Evolutionary conservation across 305 asterid genomes (phyloP).

Genomic region (Rubia tinctorum): DNA sequence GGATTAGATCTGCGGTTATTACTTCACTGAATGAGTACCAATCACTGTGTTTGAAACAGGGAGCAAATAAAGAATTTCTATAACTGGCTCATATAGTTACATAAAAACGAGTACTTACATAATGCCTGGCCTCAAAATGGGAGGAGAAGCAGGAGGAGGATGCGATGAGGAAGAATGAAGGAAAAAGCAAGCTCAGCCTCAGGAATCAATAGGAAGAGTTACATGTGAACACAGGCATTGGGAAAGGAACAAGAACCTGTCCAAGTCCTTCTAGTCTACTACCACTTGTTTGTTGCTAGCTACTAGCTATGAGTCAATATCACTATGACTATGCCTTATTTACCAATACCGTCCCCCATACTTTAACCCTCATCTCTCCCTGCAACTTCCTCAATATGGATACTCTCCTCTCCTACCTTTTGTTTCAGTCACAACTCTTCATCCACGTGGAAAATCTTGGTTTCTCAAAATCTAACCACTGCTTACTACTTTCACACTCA

Average conservation of each 20-base stretch:
- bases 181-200: not conserved
- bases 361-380: too few species aligned
- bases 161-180: not conserved
- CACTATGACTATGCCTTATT: not conserved
- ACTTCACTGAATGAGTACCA: not conserved
- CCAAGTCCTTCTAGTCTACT: not conserved
- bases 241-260: constrained; percentile 4
- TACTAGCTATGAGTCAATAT: not conserved
- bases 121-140: not conserved
- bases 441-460: too few species aligned
- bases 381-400: too few species aligned
- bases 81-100: not conserved
- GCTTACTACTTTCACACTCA: too few species aligned
- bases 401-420: too few species aligned
- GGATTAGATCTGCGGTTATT: not conserved
- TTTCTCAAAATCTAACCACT: too few species aligned
- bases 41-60: not conserved
- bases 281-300: not conserved
- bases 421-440: too few species aligned
- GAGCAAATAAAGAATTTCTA: not conserved
- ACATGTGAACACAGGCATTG: not conserved
- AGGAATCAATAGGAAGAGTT: not conserved
- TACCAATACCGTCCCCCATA: too few species aligned
- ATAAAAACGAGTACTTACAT: not conserved
- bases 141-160: not conserved